Evolutionary conservation across 495 filamentous ascomycete species (phyloP), one percentile per base, ranked within the genome.

Genomic region (Talaromyces wortmannii): DNA sequence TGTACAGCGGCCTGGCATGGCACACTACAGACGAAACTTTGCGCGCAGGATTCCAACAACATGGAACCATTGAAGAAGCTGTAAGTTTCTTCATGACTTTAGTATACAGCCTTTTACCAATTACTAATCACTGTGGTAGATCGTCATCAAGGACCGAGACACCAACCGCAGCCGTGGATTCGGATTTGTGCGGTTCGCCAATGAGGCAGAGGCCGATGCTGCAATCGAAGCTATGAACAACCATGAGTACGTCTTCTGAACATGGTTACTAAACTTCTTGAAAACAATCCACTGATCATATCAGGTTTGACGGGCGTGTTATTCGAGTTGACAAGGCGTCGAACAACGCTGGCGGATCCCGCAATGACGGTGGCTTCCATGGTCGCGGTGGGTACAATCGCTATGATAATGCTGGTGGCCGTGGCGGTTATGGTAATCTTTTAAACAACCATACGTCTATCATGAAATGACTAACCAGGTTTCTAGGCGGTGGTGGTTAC

Each of bases 311-410:
- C 74, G 94, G 94, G 48, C 92, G 94, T 55, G 82, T 80, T 53
- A 97, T 99, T 64, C 92, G 95, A 56, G 94, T 99, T 48, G 94
- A 97, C 76, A 96, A 89, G 68, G 95, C 94, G 50, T 92, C 90
- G 46, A 91, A 97, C 69, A 85, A 85, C 61, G 78, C 81, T 45
- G 72, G 79, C 40, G 59, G 50, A 50, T 61, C 66, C 42, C 51
- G 58, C 52, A 62, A 67, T 23, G 66, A 61, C 16, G 73, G 74
- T 48, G 76, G 76, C 45, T 77, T 73, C 63, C 71, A 76, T 32
- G 74, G 76, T 32, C 72, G 74, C 32, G 73, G 74, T 42, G 72
- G 70, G 51, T 75, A 75, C 61, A 71, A 73, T 62, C 60, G 61
- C 30, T 65, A 62, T 31, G 66, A 64, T 12, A 59, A 57, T 46